Base-by-base conservation (phyloP, 1,284 basidiomycete species). In the Fomes fomentarius region DNA sequence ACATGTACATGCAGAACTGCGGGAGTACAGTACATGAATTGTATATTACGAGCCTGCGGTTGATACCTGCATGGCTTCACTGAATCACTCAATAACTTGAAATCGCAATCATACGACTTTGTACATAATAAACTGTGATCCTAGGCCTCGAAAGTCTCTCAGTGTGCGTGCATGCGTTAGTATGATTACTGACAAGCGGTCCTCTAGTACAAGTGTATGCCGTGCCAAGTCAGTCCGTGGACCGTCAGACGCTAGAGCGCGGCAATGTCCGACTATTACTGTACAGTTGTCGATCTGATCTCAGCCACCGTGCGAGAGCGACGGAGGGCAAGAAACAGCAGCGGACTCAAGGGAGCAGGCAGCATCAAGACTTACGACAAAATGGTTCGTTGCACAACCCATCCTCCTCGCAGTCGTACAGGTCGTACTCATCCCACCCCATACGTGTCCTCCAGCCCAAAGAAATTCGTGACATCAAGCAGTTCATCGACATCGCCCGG, bases 391-490 rank as follows among this genome's bases (percentile, higher is more conserved):
- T n/a, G n/a, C n/a, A n/a, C n/a, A n/a, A n/a, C 4, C 19, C 26
- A 9, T 38, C 22, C 19, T 41, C 22, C 22, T 35, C 45, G 26
- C 40, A 28, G 17, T 28, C 19, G n/a, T n/a, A n/a, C n/a, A n/a
- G n/a, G n/a, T n/a, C 12, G 28, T 28, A 21, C 39, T 33, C 17
- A 37, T 34, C 26, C 28, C 1, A 7, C 15, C 25, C 19, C 8
- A 24, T 31, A n/a, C 24, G 5, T 12, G 21, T n/a, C 24, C 12
- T 10, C 19, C 22, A 98, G 96, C 96, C 96, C 62, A 94, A 97
- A 81, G 93, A 98, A 87, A 89, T 99, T 79, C 84, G 85, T 69
- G 96, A 99, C 79, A 98, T 99, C 84, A 99, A 99, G 84, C 83
- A 94, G 75, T 98, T 99, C 84, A 92, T 99, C 76, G 91, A 94